phyloP scores from a whole-genome alignment of 2,329 filamentous ascomycete species.

The Aspergillus spinulosporus region DNA sequence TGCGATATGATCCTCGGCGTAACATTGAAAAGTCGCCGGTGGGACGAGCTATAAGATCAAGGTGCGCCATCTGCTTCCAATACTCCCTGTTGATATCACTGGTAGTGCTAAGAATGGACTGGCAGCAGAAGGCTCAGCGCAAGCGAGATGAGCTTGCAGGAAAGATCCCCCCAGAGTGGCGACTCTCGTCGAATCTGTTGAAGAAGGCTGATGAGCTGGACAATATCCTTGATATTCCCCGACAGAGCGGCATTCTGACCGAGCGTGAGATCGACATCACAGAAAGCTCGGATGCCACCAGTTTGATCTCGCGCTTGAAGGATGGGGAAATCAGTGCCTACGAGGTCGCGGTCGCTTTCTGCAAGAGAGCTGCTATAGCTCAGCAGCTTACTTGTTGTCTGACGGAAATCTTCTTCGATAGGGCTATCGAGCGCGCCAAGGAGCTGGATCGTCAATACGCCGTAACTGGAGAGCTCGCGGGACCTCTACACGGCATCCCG shows the following conservation, averaged over 20 bases:
- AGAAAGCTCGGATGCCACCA: conserved; percentile 38
- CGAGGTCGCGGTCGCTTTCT: conserved; percentile 52
- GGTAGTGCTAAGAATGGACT: background rate
- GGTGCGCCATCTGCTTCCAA: background rate
- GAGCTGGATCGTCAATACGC: conserved; percentile 49
- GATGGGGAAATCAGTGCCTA: conserved; percentile 32
- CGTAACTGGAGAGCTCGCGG: conserved; percentile 47
- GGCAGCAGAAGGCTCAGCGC: conserved; percentile 13
- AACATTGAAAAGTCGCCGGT: too few species aligned
- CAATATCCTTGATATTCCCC: conserved; percentile 12
- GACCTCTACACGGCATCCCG: conserved; percentile 64
- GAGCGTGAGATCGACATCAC: conserved; percentile 53
- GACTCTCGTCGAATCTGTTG: background rate
- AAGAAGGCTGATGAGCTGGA: background rate
- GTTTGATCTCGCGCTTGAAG: conserved; percentile 30
- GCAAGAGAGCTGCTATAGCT: conserved; percentile 35
- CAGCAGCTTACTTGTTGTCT: conserved; percentile 49
- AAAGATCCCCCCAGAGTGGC: conserved; percentile 17
- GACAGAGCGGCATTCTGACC: conserved; percentile 45
- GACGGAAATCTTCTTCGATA: conserved; percentile 55
- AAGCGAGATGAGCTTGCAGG: conserved; percentile 13
- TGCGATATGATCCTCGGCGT: too few species aligned
- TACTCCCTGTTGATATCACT: background rate
- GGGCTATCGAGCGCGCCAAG: conserved; percentile 50
- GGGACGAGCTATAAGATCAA: background rate